Percentiles rank a stretch among this genome's conserved stretches.
phyloP scores from a whole-genome alignment of 495 filamentous ascomycete genomes.

The Lineolata rhizophorae region DNA sequence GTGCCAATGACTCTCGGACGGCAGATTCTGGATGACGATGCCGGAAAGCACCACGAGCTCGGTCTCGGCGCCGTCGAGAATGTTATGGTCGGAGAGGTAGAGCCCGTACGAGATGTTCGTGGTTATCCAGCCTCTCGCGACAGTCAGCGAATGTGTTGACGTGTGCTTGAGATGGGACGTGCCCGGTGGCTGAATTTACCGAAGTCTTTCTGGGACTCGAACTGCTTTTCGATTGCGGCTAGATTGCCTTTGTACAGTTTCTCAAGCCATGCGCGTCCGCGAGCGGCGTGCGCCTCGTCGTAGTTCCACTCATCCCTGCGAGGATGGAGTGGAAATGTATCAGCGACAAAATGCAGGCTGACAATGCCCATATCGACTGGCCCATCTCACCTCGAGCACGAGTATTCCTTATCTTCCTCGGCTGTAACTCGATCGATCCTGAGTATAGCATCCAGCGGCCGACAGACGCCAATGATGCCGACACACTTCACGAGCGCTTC shows the following conservation, averaged over 20 bases:
- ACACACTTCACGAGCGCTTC: conserved; percentile 17
- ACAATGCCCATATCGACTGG: too few species aligned
- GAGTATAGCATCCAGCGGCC: conserved; percentile 15
- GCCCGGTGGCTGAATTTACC: too few species aligned
- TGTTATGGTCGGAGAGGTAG: conserved; percentile 16
- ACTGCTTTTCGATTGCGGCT: neutral
- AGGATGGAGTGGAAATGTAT: too few species aligned
- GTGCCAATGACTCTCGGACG: conserved; percentile 15
- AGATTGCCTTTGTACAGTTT: neutral
- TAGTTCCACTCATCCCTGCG: conserved; percentile 18
- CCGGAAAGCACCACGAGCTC: conserved; percentile 15
- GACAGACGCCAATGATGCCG: conserved; percentile 13
- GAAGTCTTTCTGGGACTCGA: neutral
- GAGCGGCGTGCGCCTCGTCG: conserved; percentile 10
- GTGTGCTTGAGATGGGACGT: too few species aligned
- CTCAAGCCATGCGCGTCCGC: neutral
- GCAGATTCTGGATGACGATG: conserved; percentile 19
- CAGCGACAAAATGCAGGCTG: too few species aligned
- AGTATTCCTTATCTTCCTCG: conserved; percentile 18
- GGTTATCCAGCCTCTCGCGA: conserved; percentile 13
- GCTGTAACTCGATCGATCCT: conserved; percentile 11
- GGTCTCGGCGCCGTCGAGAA: conserved; percentile 17
- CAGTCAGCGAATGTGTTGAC: too few species aligned
- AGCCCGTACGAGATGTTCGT: conserved; percentile 18
- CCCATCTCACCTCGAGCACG: conserved; percentile 13